Base-by-base conservation (phyloP, 768 basidiomycete species). In the Boletus insuetus region DNA sequence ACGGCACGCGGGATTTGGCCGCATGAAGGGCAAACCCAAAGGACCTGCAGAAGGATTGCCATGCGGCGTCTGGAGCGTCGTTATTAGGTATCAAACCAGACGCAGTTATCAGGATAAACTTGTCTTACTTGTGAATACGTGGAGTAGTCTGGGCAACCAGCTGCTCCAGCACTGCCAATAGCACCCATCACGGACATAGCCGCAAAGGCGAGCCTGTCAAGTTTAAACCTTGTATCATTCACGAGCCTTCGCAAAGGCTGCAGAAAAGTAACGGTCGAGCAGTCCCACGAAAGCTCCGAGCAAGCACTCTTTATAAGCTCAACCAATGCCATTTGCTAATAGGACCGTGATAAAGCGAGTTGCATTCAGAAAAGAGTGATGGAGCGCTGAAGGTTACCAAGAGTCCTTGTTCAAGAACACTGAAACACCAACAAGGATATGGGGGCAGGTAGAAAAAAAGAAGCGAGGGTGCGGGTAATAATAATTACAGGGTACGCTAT, bases 1-100 rank as follows among this genome's bases (percentile, higher is more conserved):
- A 44, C 89, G 79, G 62, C 89, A 91, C 20, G 74, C 79, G 32
- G 80, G 81, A 41, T 75, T 74, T 32, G 87, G 89, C 29, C 89
- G 75, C 88, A 91, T 91, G 66, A 74, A 87, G 14, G 89, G 89
- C 54, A 90, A 70, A 5, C 73, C 75, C 56, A 90, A 69, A 22
- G 82, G 79, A 13, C 89, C 89, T 7, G 69, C 65, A 3, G 87
- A 89, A 37, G 74, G 74, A 35, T 76, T 76, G 3, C 82, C 85
- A 64, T 88, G 88, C 29, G 84, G 80, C 14, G 55, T 73, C 86
- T 87, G 53, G 38, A 53, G 20, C 16, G 32, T 52, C 17, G 34
- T 29, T 24, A 40, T 51, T 26, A 20, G n/a, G 19, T 4, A 22
- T 49, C n/a, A 22, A 41, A 45, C 9, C 12, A 34, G 31, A 37